These are phyloP conservation scores for Syzygium grande DNA, from an alignment of 345 rosid genomes.

Conservation along the genomic window DNA sequence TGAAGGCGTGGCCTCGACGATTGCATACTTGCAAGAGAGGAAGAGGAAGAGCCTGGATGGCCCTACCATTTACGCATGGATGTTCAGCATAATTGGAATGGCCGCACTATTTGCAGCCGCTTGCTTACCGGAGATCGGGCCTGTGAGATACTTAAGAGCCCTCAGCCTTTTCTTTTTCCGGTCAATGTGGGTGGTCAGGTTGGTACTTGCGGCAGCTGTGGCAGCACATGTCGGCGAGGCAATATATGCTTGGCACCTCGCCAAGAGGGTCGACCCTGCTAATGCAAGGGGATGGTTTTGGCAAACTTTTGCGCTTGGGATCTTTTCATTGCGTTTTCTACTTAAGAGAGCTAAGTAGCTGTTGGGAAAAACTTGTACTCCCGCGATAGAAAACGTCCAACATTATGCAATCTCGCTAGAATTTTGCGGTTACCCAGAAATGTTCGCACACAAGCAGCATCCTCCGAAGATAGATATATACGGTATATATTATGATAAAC, in stretches of 20 bases:
- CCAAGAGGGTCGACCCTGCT: slow-evolving; percentile 56
- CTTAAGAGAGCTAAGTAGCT: slow-evolving; percentile 40
- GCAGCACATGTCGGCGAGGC: slow-evolving; percentile 49
- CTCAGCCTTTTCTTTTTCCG: slow-evolving; percentile 44
- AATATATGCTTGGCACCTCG: slow-evolving; percentile 49
- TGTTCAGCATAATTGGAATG: slow-evolving; percentile 46
- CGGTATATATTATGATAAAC: not conserved
- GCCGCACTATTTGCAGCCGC: slow-evolving; percentile 31
- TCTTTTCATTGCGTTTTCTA: slow-evolving; percentile 51
- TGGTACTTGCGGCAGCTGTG: slow-evolving; percentile 23
- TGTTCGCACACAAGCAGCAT: not conserved
- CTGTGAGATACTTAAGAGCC: slow-evolving; percentile 44
- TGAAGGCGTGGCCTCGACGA: slow-evolving; percentile 88
- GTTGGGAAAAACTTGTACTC: not conserved
- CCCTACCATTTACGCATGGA: slow-evolving; percentile 56
- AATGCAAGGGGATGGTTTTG: slow-evolving; percentile 85
- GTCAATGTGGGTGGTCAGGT: slow-evolving; percentile 34
- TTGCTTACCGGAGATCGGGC: slow-evolving; percentile 63
- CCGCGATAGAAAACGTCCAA: not conserved
- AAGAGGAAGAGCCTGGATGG: slow-evolving; percentile 62
- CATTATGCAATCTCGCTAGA: not conserved
- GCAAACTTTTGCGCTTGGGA: slow-evolving; percentile 69
- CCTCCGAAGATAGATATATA: not conserved
- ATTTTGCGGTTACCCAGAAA: not conserved
- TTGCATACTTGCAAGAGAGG: slow-evolving; percentile 66